Conservation (phyloP, 1,284 basidiomycete species). For the Chalciporus sp. region DNA sequence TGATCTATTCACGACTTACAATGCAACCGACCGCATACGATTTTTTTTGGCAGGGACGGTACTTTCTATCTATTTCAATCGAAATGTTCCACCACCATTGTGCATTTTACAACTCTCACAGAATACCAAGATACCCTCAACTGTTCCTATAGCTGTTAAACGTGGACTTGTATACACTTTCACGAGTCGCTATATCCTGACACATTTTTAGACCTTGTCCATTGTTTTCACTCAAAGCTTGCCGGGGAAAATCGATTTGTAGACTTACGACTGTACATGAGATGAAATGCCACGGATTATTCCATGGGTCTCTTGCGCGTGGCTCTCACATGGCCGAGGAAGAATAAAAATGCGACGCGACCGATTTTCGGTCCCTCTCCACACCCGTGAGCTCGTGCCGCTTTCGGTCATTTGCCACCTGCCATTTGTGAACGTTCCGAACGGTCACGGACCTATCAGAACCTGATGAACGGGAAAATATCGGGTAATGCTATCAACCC, state of each 20-base stretch:
- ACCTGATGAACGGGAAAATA: constrained; percentile 10
- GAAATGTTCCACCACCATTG: constrained; percentile 30
- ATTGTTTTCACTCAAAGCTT: constrained; percentile 9
- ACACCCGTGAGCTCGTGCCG: background rate
- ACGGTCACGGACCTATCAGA: background rate
- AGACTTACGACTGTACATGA: constrained; percentile 19
- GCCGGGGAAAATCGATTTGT: constrained; percentile 26
- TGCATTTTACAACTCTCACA: constrained; percentile 34
- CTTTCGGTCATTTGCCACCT: background rate
- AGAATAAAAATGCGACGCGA: background rate
- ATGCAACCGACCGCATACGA: constrained; percentile 19
- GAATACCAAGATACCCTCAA: constrained; percentile 38
- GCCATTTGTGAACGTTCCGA: background rate
- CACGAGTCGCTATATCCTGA: constrained; percentile 15
- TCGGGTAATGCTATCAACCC: constrained; percentile 7
- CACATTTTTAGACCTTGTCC: constrained; percentile 25
- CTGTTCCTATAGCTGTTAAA: constrained; percentile 31
- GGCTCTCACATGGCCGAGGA: background rate
- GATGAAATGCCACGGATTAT: background rate
- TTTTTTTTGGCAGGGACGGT: constrained; percentile 20
- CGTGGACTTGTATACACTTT: constrained; percentile 31
- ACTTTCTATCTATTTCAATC: constrained; percentile 33
- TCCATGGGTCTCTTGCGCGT: background rate
- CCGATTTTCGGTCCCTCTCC: background rate
- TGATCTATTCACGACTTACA: constrained; percentile 32